Evolutionary conservation across 2,329 filamentous ascomycete species (phyloP).

Genomic region (Emergomyces pasteurianus): DNA sequence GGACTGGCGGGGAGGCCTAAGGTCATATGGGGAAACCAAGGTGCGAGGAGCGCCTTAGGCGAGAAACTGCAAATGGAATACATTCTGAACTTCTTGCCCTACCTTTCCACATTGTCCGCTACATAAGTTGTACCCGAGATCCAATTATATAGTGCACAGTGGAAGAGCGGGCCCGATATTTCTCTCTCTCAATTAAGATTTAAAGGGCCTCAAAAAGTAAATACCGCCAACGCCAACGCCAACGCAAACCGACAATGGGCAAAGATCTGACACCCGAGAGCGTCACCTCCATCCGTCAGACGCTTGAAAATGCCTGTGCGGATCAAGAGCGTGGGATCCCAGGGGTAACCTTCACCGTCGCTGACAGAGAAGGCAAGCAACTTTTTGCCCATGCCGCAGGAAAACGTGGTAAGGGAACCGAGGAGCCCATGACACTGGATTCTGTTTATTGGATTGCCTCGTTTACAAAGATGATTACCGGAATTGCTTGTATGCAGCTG

Average conservation of each 20-base stretch:
- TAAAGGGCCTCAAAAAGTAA: not conserved
- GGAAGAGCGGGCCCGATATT: not conserved
- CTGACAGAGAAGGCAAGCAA: conserved; percentile 38
- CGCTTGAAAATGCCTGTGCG: conserved; percentile 12
- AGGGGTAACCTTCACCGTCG: conserved; percentile 35
- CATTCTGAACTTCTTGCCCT: not conserved
- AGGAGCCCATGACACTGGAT: conserved; percentile 47
- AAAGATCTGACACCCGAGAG: conserved; percentile 5
- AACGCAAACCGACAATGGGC: conserved; percentile 3
- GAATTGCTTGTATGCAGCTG: conserved; percentile 37
- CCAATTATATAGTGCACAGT: not conserved
- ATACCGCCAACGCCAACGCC: no score
- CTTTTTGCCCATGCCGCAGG: conserved; percentile 40
- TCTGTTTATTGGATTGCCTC: conserved; percentile 48
- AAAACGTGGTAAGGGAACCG: conserved; percentile 30
- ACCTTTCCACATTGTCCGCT: not conserved
- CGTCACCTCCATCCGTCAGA: conserved; percentile 3
- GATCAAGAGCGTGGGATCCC: conserved; percentile 33
- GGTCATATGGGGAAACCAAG: no score
- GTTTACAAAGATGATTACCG: conserved; percentile 37
- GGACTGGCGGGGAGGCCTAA: not conserved
- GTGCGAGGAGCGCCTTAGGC: no score
- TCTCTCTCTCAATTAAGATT: not conserved
- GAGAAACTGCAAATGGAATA: not conserved
- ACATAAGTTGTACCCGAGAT: not conserved